Conservation (phyloP, 75 land plant genomes). For the Pinus taeda region DNA sequence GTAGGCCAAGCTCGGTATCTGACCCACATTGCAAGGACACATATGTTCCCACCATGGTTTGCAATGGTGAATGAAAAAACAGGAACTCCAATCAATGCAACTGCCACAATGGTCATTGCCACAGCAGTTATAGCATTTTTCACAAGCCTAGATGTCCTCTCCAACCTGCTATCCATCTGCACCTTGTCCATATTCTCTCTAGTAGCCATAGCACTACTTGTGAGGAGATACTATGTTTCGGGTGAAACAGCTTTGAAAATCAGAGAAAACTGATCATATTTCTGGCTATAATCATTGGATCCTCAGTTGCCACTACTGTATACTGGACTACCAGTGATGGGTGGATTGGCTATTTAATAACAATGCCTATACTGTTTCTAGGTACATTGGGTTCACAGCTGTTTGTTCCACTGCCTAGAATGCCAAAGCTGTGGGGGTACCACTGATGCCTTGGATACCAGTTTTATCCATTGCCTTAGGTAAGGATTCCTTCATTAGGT, state of each 20-base stretch:
- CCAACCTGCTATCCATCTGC: slow-evolving; percentile 75
- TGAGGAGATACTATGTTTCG: slow-evolving; percentile 69
- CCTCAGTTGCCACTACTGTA: slow-evolving; percentile 56
- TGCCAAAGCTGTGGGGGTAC: slow-evolving; percentile 77
- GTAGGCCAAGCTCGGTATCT: slow-evolving; percentile 85
- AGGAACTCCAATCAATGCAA: slow-evolving; percentile 79
- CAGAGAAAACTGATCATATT: slow-evolving; percentile 33
- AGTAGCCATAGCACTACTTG: slow-evolving; percentile 70
- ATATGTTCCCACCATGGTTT: slow-evolving; percentile 83
- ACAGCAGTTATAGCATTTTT: slow-evolving; percentile 67
- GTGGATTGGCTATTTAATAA: slow-evolving; percentile 52
- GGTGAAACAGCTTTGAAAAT: slow-evolving; percentile 20
- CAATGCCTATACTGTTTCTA: slow-evolving; percentile 57
- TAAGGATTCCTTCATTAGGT: slow-evolving; percentile 56
- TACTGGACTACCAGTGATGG: slow-evolving; percentile 61
- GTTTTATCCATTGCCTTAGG: slow-evolving; percentile 77
- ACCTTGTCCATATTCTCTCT: slow-evolving; percentile 84
- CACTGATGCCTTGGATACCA: slow-evolving; percentile 89
- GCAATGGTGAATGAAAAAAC: slow-evolving; percentile 53
- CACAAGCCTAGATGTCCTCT: slow-evolving; percentile 55
- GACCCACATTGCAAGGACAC: slow-evolving; percentile 83
- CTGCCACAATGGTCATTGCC: slow-evolving; percentile 51
- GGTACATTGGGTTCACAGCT: slow-evolving; percentile 42
- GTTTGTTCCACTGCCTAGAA: slow-evolving; percentile 49
- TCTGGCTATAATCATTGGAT: slow-evolving; percentile 35